Conservation (phyloP, 331 rosid genomes). For the Pyrus hybrid region DNA sequence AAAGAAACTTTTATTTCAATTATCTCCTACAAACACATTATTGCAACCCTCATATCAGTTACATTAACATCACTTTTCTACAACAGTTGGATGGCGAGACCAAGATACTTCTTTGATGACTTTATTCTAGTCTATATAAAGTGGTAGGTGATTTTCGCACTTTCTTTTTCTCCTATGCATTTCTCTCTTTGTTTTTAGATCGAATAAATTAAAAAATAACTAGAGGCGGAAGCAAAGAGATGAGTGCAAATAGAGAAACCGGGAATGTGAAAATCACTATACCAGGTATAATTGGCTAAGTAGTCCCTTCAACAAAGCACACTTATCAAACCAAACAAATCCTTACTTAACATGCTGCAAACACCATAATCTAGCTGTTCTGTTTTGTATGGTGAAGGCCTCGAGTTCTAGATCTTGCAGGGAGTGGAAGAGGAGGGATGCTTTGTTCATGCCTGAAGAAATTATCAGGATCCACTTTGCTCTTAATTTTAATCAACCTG, state of each 20-base stretch:
- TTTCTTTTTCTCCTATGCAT: background rate
- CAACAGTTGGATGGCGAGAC: background rate
- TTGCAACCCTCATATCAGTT: background rate
- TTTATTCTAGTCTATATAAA: background rate
- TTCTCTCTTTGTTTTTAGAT: background rate
- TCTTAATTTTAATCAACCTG: constrained; percentile 51
- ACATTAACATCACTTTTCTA: background rate
- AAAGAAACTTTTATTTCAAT: too few relatives aligned
- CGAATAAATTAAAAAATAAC: too few relatives aligned
- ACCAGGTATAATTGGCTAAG: background rate
- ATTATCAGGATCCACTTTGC: constrained; percentile 67
- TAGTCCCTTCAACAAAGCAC: background rate
- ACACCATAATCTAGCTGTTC: background rate
- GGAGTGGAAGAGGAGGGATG: constrained; percentile 54
- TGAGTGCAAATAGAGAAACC: background rate
- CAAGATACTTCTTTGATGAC: background rate
- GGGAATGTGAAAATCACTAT: background rate
- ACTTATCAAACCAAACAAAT: background rate
- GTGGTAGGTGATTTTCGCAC: background rate
- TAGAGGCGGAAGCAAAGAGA: background rate
- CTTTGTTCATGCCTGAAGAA: constrained; percentile 92
- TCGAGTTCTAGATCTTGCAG: background rate
- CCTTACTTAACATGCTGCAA: background rate
- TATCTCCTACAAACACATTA: background rate
- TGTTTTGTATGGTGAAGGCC: background rate